These are phyloP conservation scores for Glutinoglossum americanum DNA, from an alignment of 495 filamentous ascomycete genomes.

Conservation along the genomic window DNA sequence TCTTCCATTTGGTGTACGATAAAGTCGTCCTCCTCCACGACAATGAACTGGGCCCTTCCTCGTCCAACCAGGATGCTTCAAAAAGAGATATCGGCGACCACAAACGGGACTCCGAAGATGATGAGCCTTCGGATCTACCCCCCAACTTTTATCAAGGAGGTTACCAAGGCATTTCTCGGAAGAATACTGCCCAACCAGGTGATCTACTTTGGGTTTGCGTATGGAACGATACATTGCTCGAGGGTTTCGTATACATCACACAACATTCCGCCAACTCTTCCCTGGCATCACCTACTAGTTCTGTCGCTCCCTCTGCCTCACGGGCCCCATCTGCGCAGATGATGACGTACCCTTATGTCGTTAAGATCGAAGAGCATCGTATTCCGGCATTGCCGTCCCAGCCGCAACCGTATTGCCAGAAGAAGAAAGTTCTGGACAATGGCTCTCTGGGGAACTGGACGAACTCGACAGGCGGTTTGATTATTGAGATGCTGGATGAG, in stretches of 20 bases:
- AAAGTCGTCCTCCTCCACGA: constrained; percentile 62
- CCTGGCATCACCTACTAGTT: constrained; percentile 11
- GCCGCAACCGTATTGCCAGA: constrained; percentile 40
- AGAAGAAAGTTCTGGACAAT: constrained; percentile 39
- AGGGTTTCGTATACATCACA: constrained; percentile 60
- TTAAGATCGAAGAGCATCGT: constrained; percentile 70
- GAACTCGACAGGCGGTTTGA: background rate
- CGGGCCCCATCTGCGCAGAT: background rate
- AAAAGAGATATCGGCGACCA: constrained; percentile 6
- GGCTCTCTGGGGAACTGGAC: constrained; percentile 6
- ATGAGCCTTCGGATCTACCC: background rate
- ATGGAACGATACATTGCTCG: constrained; percentile 66
- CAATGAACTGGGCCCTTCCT: constrained; percentile 18
- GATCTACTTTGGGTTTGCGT: constrained; percentile 73
- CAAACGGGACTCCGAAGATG: constrained; percentile 3
- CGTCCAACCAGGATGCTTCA: background rate
- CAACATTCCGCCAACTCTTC: constrained; percentile 27
- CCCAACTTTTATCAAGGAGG: constrained; percentile 1
- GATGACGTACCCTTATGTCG: constrained; percentile 37
- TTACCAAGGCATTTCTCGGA: constrained; percentile 10
- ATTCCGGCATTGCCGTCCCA: constrained; percentile 18
- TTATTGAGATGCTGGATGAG: background rate
- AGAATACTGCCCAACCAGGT: constrained; percentile 28
- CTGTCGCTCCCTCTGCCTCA: constrained; percentile 2
- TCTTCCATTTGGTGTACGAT: constrained; percentile 47